Base-by-base conservation (phyloP, 192 early-diverging fungal genomes). In the Gorgonomyces haynaldii region DNA sequence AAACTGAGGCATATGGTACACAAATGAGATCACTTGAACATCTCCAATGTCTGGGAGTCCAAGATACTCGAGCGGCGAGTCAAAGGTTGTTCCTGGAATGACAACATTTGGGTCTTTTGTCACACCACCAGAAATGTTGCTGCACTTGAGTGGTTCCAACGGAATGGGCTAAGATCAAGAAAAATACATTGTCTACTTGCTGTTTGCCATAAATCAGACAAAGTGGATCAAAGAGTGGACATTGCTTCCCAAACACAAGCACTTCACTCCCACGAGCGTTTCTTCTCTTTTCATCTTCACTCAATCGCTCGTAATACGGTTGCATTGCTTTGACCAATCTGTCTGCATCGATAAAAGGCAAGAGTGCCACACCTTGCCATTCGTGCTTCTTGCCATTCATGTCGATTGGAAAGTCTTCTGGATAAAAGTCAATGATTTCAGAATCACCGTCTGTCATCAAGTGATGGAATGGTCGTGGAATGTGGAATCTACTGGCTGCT, bases 331-430 rank as follows among this genome's bases (percentile, higher is more conserved):
- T 54, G 41, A 88, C 60, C 27, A 99, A 73, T 40, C 89, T 73
- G n/a, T 79, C 61, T 53, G 90, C 77, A 42, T 99, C 89, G 47
- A 97, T 96, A 60, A 99, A 99, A 9, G 92, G 86, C 39, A 99
- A 84, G 38, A 88, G 78, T n/a, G 96, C 91, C n/a, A 99, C 82
- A 6, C 66, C 93, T 68, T 99, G 93, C 92, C 93, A 99, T 2
- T 83, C 81, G 65, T 87, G 83, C 58, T 94, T 96, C 70, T 99
- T 99, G 47, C 96, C 96, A 60, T 99, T 99, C 73, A 96, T 69
- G 53, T 98, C 96, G 10, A 87, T 67, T 2, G 84, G 81, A 67
- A 98, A 96, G 26, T 84, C 78, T 23, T 59, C 67, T 24, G 96
- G 96, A 70, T 89, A 99, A 61, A 97, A 84, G 48, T 99, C 92